phyloP scores from a whole-genome alignment of 2,329 filamentous ascomycete species.

The Talaromyces rugulosus region DNA sequence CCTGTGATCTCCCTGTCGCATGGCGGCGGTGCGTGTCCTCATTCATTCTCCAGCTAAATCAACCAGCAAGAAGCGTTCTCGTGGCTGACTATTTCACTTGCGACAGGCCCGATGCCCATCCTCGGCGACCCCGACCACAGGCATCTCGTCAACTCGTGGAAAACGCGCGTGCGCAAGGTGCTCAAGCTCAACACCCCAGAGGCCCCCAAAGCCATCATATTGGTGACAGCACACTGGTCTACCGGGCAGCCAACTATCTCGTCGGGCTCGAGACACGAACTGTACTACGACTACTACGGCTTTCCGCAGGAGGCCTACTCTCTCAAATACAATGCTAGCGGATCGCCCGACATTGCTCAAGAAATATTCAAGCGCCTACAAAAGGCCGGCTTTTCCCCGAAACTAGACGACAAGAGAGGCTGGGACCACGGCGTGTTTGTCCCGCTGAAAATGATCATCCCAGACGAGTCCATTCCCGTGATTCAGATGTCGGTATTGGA shows the following conservation, averaged over 20 bases:
- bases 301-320: conserved; percentile 13
- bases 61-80: not conserved
- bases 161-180: conserved; percentile 10
- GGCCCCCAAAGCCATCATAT: conserved; percentile 12
- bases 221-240: conserved; percentile 13
- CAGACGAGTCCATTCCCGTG: conserved; percentile 10
- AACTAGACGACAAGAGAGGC: conserved; percentile 8
- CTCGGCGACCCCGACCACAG: conserved; percentile 9
- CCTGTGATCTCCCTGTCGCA: conserved; percentile 9
- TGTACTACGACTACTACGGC: conserved; percentile 14
- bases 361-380: conserved; percentile 8
- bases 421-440: conserved; percentile 15
- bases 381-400: conserved; percentile 8
- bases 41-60: not conserved
- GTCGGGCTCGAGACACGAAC: conserved; percentile 6
- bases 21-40: conserved; percentile 7
- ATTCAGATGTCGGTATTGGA: conserved; percentile 13
- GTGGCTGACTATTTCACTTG: not conserved
- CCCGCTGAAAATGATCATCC: conserved; percentile 9
- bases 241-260: conserved; percentile 11
- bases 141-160: conserved; percentile 11
- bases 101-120: conserved; percentile 10
- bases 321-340: conserved; percentile 11
- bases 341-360: conserved; percentile 7
- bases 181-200: conserved; percentile 4